Base-by-base conservation (phyloP, 352 stramenopile species). In the Phytophthora boehmeriae region DNA sequence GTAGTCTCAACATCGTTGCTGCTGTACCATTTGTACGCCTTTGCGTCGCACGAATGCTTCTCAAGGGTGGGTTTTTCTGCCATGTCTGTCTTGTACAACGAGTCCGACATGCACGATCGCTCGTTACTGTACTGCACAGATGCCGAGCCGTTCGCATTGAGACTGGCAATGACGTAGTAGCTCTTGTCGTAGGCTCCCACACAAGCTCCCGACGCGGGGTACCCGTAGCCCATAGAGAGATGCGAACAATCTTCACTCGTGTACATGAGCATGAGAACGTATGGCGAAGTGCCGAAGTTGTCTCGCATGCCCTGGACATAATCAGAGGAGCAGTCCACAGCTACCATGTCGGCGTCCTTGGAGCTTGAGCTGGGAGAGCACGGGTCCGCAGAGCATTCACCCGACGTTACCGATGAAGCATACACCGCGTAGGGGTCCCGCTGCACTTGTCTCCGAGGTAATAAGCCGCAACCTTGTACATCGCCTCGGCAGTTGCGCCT, bases 111-210 rank as follows among this genome's bases (percentile, higher is more conserved):
- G n/a, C 38, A 44, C 38, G 38, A 44, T 11, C 38, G 38, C n/a
- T 44, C 38, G 14, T 3, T 5, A 17, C 38, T 44, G 38, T 22
- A 44, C n/a, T 44, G 38, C 9, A 44, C 9, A 19, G 38, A 44
- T 17, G 38, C 38, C 38, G 38, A 44, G 38, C 38, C 38, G 38
- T 44, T 44, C 38, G 38, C 8, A 16, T 44, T 44, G 38, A 44
- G 10, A 19, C 14, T 44, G 6, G 38, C 38, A 16, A 44, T 44
- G 38, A 44, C 38, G 8, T 44, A 44, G 38, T 44, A 44, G 38
- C 38, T 44, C 5, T 44, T 44, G 8, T 44, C 38, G 38, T 44
- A 44, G 4, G 38, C 38, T 20, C 38, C 38, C 38, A 44, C 38
- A 44, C 38, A 44, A 17, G 38, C 38, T 6, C 38, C 38, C 13